Conservation (phyloP, 495 filamentous ascomycete species). For the Pyrenula massariospora region DNA sequence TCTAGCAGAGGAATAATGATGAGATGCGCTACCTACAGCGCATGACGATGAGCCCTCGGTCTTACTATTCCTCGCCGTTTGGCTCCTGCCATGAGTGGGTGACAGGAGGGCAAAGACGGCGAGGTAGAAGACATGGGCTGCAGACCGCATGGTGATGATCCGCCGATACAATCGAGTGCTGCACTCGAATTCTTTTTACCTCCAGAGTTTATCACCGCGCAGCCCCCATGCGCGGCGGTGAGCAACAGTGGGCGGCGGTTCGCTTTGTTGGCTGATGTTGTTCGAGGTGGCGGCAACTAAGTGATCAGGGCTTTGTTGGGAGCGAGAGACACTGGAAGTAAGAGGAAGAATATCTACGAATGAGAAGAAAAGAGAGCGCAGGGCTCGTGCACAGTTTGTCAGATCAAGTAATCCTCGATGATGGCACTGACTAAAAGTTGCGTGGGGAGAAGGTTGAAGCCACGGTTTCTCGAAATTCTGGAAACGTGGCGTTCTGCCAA, state of each 20-base stretch:
- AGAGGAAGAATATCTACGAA: background rate
- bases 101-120: slow-evolving; percentile 63
- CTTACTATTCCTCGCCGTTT: slow-evolving; percentile 24
- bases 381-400: background rate
- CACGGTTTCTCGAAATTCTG: background rate
- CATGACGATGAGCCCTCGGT: slow-evolving; percentile 42
- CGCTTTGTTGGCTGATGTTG: background rate
- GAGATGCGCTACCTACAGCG: slow-evolving; percentile 41
- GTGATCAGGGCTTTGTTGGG: background rate
- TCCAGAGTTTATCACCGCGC: background rate
- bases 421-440: background rate
- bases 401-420: background rate
- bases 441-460: background rate
- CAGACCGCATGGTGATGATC: slow-evolving; percentile 45
- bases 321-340: background rate
- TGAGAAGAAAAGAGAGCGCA: background rate
- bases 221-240: background rate
- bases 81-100: slow-evolving; percentile 27
- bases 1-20: slow-evolving; percentile 2
- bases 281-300: background rate
- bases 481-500: background rate
- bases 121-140: slow-evolving; percentile 59
- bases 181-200: background rate
- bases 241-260: background rate
- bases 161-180: background rate